phyloP scores from a whole-genome alignment of 768 basidiomycete genomes.

The Suillus americanus region DNA sequence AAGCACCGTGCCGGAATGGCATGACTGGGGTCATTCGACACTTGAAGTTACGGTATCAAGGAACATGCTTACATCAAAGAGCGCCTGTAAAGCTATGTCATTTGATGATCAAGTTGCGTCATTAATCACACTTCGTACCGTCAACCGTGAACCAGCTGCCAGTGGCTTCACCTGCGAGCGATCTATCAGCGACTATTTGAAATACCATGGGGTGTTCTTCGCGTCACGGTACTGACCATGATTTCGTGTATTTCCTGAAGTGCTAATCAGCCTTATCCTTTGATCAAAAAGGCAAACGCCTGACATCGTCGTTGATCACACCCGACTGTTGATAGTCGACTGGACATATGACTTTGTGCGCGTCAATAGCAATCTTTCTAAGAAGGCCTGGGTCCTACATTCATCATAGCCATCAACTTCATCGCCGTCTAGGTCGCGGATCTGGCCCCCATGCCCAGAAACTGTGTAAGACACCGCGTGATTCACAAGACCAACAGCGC shows the following conservation, averaged over 20 bases:
- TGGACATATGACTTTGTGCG: background rate
- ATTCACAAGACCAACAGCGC: background rate
- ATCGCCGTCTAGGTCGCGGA: background rate
- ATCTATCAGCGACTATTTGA: background rate
- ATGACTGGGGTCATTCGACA: background rate
- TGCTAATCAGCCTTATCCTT: background rate
- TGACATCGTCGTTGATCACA: background rate
- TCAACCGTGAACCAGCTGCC: slow-evolving; percentile 1
- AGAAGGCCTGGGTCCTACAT: background rate
- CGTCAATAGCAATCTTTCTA: background rate
- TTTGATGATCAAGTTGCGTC: background rate
- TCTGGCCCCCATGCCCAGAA: background rate
- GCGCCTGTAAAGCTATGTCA: background rate
- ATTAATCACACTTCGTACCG: background rate
- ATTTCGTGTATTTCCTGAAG: slow-evolving; percentile 1
- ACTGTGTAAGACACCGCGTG: background rate
- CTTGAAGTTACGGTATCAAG: background rate
- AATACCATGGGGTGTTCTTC: background rate
- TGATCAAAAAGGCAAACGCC: background rate
- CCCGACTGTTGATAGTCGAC: background rate
- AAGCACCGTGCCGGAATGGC: slow-evolving; percentile 3
- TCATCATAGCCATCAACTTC: slow-evolving; percentile 5
- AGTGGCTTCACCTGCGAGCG: background rate
- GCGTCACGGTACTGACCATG: background rate
- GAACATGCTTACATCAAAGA: background rate